phyloP scores from a whole-genome alignment of 208 protist genomes.

The Spongospora subterranea region DNA sequence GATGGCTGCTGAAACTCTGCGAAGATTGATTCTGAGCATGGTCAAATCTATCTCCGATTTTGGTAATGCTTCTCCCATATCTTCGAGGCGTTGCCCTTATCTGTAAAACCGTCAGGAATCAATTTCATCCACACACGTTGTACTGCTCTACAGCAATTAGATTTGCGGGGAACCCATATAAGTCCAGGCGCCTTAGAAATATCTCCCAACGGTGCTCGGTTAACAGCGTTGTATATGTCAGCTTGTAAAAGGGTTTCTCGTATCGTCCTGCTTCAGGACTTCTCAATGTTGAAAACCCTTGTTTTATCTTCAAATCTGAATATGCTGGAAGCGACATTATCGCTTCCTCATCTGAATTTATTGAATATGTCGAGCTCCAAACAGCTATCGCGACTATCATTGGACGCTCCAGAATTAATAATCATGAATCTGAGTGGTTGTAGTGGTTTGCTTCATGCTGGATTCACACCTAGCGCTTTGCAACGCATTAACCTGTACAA shows the following conservation, averaged over 20 bases:
- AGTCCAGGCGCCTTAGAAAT: not conserved
- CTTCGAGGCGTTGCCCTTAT: not conserved
- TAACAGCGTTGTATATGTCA: not conserved
- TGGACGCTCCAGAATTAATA: not conserved
- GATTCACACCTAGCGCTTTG: not conserved
- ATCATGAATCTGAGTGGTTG: constrained; percentile 12
- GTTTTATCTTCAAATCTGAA: constrained; percentile 39
- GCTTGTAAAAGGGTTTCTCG: not conserved
- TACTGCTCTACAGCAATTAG: not conserved
- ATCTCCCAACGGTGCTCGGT: not conserved
- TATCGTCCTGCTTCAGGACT: not conserved
- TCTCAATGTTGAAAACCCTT: not conserved
- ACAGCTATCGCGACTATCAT: not conserved
- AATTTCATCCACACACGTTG: not conserved
- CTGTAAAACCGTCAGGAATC: not conserved
- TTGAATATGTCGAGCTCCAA: constrained; percentile 19
- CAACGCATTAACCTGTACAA: constrained; percentile 20
- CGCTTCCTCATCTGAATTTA: not conserved
- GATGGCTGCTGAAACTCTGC: not conserved
- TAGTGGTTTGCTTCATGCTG: not conserved
- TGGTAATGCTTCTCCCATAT: not conserved
- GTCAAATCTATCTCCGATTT: not conserved
- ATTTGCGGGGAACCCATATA: not conserved
- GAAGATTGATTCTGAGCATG: not conserved
- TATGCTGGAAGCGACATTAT: not conserved